These are phyloP conservation scores for Spizellomyces punctatus DNA, from an alignment of 192 early-diverging fungal genomes.

Conservation along the genomic window DNA sequence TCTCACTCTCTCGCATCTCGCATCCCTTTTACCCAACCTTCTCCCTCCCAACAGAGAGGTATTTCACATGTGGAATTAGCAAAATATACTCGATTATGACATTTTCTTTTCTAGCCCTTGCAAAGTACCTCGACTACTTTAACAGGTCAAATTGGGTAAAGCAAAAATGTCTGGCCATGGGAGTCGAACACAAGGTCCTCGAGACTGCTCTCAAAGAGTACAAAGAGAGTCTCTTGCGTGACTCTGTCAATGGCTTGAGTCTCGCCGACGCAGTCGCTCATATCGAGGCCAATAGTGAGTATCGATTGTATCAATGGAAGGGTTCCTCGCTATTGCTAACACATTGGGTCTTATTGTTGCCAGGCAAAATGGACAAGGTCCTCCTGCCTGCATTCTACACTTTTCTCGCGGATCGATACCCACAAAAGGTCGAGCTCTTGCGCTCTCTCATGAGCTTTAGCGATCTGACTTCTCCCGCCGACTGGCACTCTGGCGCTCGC, in stretches of 20 bases:
- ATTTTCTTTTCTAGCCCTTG: conserved; percentile 11
- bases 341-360: background rate
- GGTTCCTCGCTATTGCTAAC: no score
- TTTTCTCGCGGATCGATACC: conserved; percentile 21
- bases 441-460: conserved; percentile 50
- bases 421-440: conserved; percentile 14
- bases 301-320: no score
- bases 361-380: conserved; percentile 32
- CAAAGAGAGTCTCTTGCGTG: background rate
- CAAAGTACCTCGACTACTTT: conserved; percentile 8
- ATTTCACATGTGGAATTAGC: no score
- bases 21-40: no score
- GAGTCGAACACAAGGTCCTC: background rate
- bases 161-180: conserved; percentile 13
- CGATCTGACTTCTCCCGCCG: conserved; percentile 78
- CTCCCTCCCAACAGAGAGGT: no score
- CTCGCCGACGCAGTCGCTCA: conserved; percentile 15
- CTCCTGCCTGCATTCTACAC: conserved; percentile 40
- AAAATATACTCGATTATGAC: no score
- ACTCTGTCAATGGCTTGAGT: conserved; percentile 3
- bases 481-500: conserved; percentile 78
- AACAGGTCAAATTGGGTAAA: background rate
- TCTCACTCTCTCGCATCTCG: no score
- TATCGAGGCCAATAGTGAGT: conserved; percentile 20
- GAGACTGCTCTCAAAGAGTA: background rate